Conservation (phyloP, 1,284 basidiomycete species). For the Ceratobasidium papillatum region DNA sequence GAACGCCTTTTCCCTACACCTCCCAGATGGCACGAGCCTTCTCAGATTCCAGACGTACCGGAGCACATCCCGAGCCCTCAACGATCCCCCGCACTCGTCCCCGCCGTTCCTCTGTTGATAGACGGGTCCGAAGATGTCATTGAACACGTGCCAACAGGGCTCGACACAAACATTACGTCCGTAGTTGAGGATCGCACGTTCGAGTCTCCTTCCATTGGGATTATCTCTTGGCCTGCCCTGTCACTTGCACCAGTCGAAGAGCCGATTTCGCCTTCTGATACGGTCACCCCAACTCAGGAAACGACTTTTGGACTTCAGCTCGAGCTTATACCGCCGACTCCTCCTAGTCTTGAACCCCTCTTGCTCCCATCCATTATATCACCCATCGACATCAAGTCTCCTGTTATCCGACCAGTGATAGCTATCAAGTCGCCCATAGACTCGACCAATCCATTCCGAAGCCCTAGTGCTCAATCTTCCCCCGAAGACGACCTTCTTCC, state of each 20-base stretch:
- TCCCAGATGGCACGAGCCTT: neutral
- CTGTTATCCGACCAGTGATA: neutral
- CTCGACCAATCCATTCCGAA: neutral
- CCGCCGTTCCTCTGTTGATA: neutral
- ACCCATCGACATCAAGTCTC: neutral
- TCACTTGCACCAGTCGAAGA: constrained; percentile 1
- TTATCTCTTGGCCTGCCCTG: constrained; percentile 12
- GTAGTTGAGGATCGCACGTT: neutral
- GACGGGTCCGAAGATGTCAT: constrained; percentile 3
- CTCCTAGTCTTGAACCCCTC: neutral
- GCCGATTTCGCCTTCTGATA: neutral
- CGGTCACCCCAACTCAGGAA: neutral
- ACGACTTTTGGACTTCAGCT: neutral
- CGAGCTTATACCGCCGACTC: neutral
- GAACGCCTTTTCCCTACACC: constrained; percentile 5
- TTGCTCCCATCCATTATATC: neutral
- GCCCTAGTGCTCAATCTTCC: neutral
- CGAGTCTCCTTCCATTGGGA: neutral
- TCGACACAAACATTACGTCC: neutral
- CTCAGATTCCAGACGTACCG: neutral
- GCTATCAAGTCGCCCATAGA: constrained; percentile 6
- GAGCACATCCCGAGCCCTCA: constrained; percentile 4
- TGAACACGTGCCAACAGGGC: constrained; percentile 13
- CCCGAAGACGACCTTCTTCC: neutral
- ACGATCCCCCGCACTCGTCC: constrained; percentile 9